Percentiles rank a stretch among this genome's conserved stretches.
These are phyloP conservation scores for Purpureocillium takamizusanense DNA, from an alignment of 2,329 filamentous ascomycete genomes.

Conservation along the genomic window DNA sequence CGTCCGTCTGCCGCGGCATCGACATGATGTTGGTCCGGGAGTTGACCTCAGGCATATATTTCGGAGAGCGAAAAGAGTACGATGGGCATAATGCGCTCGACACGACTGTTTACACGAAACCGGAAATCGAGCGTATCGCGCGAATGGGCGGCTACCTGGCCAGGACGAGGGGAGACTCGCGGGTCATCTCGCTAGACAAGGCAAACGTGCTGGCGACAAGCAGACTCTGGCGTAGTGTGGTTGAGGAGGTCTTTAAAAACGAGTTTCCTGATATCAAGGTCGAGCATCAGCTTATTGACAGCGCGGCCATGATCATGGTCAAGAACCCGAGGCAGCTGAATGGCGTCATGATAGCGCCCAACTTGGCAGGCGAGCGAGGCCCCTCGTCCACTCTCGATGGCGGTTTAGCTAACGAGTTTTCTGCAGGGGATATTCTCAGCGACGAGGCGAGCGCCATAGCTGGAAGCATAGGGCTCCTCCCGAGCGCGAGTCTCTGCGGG, in stretches of 20 bases:
- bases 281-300: conserved; percentile 87
- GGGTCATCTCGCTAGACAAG: conserved; percentile 83
- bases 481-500: conserved; percentile 77
- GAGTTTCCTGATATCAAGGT: conserved; percentile 85
- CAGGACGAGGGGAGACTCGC: conserved; percentile 58
- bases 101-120: conserved; percentile 75
- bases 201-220: conserved; percentile 91
- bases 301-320: conserved; percentile 91
- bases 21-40: conserved; percentile 92
- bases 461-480: conserved; percentile 73
- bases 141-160: conserved; percentile 75
- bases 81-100: conserved; percentile 58
- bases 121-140: conserved; percentile 82
- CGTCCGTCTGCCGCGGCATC: conserved; percentile 73
- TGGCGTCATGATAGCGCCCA: conserved; percentile 85
- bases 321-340: conserved; percentile 86
- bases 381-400: conserved; percentile 7
- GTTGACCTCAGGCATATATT: conserved; percentile 89
- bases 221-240: conserved; percentile 80
- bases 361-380: conserved; percentile 29
- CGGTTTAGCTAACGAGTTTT: conserved; percentile 36
- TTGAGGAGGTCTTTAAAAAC: conserved; percentile 73
- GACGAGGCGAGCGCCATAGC: conserved; percentile 65
- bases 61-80: conserved; percentile 67
- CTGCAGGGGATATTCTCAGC: conserved; percentile 81